Base-by-base conservation (phyloP, 495 filamentous ascomycete genomes). In the Aspergillus ostianus region DNA sequence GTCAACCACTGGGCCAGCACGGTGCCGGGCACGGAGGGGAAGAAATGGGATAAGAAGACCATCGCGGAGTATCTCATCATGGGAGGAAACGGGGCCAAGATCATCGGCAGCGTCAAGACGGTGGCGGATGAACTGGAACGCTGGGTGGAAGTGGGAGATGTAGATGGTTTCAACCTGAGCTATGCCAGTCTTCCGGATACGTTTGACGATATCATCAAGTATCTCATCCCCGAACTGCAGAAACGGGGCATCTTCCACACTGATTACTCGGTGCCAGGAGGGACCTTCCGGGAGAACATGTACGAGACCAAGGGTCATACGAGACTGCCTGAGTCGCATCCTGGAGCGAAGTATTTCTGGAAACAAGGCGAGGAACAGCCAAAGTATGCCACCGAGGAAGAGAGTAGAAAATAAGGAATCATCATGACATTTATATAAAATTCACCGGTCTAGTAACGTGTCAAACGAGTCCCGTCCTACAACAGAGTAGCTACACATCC, bases 141-240 rank as follows among this genome's bases (percentile, higher is more conserved):
- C 19, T 88, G 85, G 86, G 73, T 85, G 10, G 64, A 74, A 17
- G 80, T 87, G 52, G 83, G 77, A 0, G 85, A 84, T 69, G 72
- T 88, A 12, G 85, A 89, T 68, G 85, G 85, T 12, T 88, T 87
- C 59, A 87, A 86, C 53, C 60, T 87, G 62, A 80, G 77, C 17
- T 87, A 87, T 66, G 81, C 80, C 13, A 80, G 82, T 51, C 73
- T 83, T 49, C 86, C 86, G 1, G 80, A 80, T 48, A 83, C 84
- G 0, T 89, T 89, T 72, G 76, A 83, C 53, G 86, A 87, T 69
- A 75, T 87, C n/a, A 80, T 84, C 56, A 75, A 81, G 55, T 63
- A 77, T 36, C 61, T 77, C 56, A 29, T 77, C 19, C 73, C 80
- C n/a, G 71, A 82, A 71, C 46, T 83, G 62, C 75, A 70, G 56